Conservation (phyloP, 768 basidiomycete genomes). For the Pholiota molesta region DNA sequence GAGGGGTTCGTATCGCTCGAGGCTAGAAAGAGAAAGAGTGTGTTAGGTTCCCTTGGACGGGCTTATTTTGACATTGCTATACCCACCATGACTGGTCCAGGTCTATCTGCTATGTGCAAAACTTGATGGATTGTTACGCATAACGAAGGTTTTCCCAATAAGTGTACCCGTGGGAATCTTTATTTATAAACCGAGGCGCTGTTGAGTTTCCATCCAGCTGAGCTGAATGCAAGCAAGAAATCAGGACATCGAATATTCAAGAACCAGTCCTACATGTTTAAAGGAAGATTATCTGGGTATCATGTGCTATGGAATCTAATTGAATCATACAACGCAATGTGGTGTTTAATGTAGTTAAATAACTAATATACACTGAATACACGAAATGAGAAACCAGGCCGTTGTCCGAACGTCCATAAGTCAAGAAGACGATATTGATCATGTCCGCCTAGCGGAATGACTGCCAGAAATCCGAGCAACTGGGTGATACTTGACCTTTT, state of each 20-base stretch:
- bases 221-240: too few relatives aligned
- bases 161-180: too few relatives aligned
- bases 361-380: constrained; percentile 4
- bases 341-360: not conserved
- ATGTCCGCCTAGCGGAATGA: constrained; percentile 18
- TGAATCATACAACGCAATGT: not conserved
- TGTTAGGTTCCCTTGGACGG: not conserved
- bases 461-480: constrained; percentile 25
- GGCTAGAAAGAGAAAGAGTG: constrained; percentile 18
- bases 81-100: not conserved
- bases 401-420: not conserved
- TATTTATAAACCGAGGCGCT: too few relatives aligned
- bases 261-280: too few relatives aligned
- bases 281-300: not conserved
- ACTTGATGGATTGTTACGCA: too few relatives aligned
- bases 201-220: too few relatives aligned
- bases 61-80: not conserved
- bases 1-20: constrained; percentile 22
- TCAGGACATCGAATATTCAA: too few relatives aligned
- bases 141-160: too few relatives aligned
- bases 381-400: not conserved
- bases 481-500: constrained; percentile 82
- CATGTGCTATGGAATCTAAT: not conserved
- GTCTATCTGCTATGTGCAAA: not conserved
- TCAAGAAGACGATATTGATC: not conserved